Evolutionary conservation across 2,329 filamentous ascomycete species (phyloP).

Genomic region (Colletotrichum simmondsii): DNA sequence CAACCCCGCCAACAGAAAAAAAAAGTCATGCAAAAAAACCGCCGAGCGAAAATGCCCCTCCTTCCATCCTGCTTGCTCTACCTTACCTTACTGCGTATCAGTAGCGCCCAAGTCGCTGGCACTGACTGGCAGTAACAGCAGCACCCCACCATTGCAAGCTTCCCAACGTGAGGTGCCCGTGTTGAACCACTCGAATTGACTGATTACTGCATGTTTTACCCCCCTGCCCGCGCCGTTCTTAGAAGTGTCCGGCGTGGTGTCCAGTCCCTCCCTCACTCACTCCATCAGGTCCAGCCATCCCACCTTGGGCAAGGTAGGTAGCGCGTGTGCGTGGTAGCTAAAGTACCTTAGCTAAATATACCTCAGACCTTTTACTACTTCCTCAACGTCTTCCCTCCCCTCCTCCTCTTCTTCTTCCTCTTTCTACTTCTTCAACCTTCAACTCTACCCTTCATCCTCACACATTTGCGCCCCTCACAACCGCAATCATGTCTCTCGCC

Average conservation of each 20-base stretch:
- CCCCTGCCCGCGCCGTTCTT: slow-evolving; percentile 1
- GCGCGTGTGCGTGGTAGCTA: slow-evolving; percentile 1
- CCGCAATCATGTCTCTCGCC: slow-evolving; percentile 87
- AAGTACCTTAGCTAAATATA: slow-evolving; percentile 33
- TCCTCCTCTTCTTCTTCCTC: slow-evolving; percentile 18
- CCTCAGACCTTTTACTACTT: slow-evolving; percentile 24
- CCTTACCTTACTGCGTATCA: neutral
- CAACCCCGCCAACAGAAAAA: slow-evolving; percentile 39
- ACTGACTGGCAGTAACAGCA: slow-evolving; percentile 2
- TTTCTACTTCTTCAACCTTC: slow-evolving; percentile 21
- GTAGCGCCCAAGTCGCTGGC: neutral
- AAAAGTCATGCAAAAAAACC: slow-evolving; percentile 30
- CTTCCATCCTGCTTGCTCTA: neutral
- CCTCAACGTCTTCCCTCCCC: slow-evolving; percentile 39
- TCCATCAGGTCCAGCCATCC: slow-evolving; percentile 21
- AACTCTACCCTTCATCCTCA: slow-evolving; percentile 7
- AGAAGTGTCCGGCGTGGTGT: neutral
- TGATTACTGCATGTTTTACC: slow-evolving; percentile 22
- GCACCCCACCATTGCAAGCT: slow-evolving; percentile 37
- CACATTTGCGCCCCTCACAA: slow-evolving; percentile 32
- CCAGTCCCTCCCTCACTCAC: slow-evolving; percentile 29
- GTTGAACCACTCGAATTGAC: slow-evolving; percentile 31
- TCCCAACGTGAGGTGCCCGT: slow-evolving; percentile 27
- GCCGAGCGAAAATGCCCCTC: slow-evolving; percentile 3
- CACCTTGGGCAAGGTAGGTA: slow-evolving; percentile 17